Evolutionary conservation across 768 basidiomycete genomes (phyloP).

Genomic region (Leccinum sublutescens): DNA sequence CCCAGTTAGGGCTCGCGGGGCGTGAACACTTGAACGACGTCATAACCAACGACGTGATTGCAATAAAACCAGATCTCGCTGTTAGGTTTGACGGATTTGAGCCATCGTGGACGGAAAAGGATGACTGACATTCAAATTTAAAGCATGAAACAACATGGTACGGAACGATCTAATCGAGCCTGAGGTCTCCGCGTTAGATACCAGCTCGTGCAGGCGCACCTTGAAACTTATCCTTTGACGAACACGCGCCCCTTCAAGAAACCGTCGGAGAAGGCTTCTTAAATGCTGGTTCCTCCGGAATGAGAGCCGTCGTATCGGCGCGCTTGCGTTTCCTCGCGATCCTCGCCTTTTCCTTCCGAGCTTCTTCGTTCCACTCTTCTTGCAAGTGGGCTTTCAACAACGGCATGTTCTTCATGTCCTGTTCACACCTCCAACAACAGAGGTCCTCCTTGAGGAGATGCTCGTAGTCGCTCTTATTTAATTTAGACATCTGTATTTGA

Average conservation of each 20-base stretch:
- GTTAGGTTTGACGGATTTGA: background rate
- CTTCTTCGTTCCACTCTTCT: constrained; percentile 63
- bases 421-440: constrained; percentile 67
- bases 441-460: constrained; percentile 65
- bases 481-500: constrained; percentile 46
- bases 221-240: background rate
- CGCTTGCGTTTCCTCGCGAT: constrained; percentile 42
- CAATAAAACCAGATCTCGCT: background rate
- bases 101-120: background rate
- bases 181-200: background rate
- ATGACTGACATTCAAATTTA: constrained; percentile 12
- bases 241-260: constrained; percentile 1
- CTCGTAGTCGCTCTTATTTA: constrained; percentile 57
- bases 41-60: background rate
- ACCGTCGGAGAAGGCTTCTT: constrained; percentile 11
- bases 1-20: background rate
- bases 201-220: background rate
- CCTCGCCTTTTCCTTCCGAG: constrained; percentile 40
- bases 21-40: background rate
- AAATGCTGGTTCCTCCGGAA: constrained; percentile 10
- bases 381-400: constrained; percentile 72
- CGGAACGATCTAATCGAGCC: background rate
- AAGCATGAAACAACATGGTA: constrained; percentile 1
- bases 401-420: constrained; percentile 68
- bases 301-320: background rate